phyloP scores from a whole-genome alignment of 164 flowering plant genomes.

The Euptelea pleiosperma region DNA sequence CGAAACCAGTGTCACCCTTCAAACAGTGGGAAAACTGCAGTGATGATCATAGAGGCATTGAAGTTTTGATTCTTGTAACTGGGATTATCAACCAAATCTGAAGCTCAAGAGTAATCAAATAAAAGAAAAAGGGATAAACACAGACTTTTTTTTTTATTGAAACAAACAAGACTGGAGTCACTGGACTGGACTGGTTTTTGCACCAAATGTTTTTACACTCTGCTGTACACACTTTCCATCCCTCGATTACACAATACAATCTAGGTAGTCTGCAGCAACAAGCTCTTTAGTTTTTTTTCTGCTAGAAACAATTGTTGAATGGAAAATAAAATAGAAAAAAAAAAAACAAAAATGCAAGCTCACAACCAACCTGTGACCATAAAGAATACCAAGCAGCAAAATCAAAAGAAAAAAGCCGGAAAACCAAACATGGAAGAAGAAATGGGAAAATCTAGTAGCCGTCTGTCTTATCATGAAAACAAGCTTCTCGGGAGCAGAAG shows the following conservation, averaged over 20 bases:
- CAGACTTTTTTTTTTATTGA: conserved; percentile 17
- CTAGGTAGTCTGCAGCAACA: conserved; percentile 35
- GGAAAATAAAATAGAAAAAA: conserved; percentile 10
- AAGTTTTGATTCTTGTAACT: neutral
- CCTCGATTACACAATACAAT: conserved; percentile 40
- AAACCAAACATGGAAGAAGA: conserved; percentile 27
- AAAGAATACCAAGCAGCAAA: conserved; percentile 50
- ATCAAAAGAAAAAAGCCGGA: conserved; percentile 17
- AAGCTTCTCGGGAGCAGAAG: conserved; percentile 70
- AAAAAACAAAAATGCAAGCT: conserved; percentile 54
- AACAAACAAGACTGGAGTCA: conserved; percentile 24
- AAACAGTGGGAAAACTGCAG: neutral
- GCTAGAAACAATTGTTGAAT: conserved; percentile 28
- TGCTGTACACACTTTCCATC: conserved; percentile 61
- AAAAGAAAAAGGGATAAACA: neutral
- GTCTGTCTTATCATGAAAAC: conserved; percentile 18
- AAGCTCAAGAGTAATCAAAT: neutral
- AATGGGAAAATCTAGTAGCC: conserved; percentile 19
- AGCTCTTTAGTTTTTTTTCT: conserved; percentile 27
- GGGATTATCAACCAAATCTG: neutral
- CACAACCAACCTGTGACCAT: conserved; percentile 59
- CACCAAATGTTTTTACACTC: conserved; percentile 40
- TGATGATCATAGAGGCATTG: neutral
- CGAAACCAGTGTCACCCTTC: neutral
- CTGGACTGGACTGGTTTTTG: conserved; percentile 12